phyloP scores from a whole-genome alignment of 306 rosid species.

The Crotalaria pallida region DNA sequence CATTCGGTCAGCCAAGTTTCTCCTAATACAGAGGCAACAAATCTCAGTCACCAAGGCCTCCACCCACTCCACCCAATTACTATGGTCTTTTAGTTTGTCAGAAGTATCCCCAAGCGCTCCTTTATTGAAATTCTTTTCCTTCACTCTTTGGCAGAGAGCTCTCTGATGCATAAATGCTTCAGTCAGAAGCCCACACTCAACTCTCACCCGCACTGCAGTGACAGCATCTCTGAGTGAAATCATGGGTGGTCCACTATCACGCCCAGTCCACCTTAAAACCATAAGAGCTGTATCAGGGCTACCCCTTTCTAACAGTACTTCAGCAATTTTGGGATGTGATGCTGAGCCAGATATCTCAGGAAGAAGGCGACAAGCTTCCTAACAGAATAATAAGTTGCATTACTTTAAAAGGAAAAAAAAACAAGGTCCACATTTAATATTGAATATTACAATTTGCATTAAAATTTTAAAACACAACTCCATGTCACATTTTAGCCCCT shows the following conservation, averaged over 20 bases:
- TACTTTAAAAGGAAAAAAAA: slow-evolving; percentile 16
- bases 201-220: slow-evolving; percentile 90
- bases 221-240: slow-evolving; percentile 85
- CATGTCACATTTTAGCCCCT: background rate
- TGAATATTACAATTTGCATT: background rate
- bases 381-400: slow-evolving; percentile 31
- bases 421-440: background rate
- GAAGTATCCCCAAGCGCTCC: slow-evolving; percentile 37
- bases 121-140: slow-evolving; percentile 48
- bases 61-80: slow-evolving; percentile 70
- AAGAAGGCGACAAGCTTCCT: slow-evolving; percentile 91
- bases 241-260: slow-evolving; percentile 55
- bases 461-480: background rate
- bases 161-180: slow-evolving; percentile 96
- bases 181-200: slow-evolving; percentile 94
- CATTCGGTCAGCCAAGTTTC: slow-evolving; percentile 83
- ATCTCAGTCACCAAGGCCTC: slow-evolving; percentile 84
- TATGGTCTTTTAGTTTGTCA: slow-evolving; percentile 38
- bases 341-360: slow-evolving; percentile 83
- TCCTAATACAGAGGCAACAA: slow-evolving; percentile 90
- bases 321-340: slow-evolving; percentile 92
- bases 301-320: slow-evolving; percentile 83
- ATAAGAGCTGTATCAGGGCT: slow-evolving; percentile 85
- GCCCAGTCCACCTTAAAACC: slow-evolving; percentile 93
- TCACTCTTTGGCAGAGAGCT: slow-evolving; percentile 58